phyloP scores from a whole-genome alignment of 2,329 filamentous ascomycete species.

The Penicillium corylophilum region DNA sequence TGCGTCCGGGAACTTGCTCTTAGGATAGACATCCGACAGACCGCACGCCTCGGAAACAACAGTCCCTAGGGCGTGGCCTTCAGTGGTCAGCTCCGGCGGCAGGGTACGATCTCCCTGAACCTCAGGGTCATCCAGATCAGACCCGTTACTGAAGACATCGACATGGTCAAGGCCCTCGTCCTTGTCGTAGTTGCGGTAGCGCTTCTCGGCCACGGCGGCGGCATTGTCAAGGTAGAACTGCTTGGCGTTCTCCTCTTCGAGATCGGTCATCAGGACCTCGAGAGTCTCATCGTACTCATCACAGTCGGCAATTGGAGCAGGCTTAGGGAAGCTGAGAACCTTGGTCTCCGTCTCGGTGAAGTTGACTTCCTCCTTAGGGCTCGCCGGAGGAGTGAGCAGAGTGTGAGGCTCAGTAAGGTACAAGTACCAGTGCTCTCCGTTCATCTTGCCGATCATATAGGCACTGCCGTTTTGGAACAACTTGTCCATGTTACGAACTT shows the following conservation, averaged over 20 bases:
- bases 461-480: constrained; percentile 91
- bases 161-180: constrained; percentile 52
- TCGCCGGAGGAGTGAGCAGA: constrained; percentile 76
- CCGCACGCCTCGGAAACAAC: constrained; percentile 90
- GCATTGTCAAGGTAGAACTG: constrained; percentile 75
- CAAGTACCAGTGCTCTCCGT: constrained; percentile 98
- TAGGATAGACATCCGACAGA: constrained; percentile 83
- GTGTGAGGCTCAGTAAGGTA: constrained; percentile 89
- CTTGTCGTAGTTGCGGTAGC: constrained; percentile 70
- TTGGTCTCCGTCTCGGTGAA: constrained; percentile 58
- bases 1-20: constrained; percentile 82
- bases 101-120: constrained; percentile 53
- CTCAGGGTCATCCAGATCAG: constrained; percentile 59
- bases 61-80: constrained; percentile 89
- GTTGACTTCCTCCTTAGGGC: constrained; percentile 58
- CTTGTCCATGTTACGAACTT: constrained; percentile 88
- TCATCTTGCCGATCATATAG: constrained; percentile 99
- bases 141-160: constrained; percentile 79
- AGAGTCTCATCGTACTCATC: constrained; percentile 52
- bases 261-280: constrained; percentile 67
- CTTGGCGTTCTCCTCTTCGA: constrained; percentile 64
- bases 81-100: constrained; percentile 77
- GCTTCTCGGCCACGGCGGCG: constrained; percentile 83
- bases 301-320: constrained; percentile 24
- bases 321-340: constrained; percentile 54